Percentiles rank a stretch among this genome's conserved stretches.
phyloP scores from a whole-genome alignment of 2,329 filamentous ascomycete species.

The Calonectria crousiana region DNA sequence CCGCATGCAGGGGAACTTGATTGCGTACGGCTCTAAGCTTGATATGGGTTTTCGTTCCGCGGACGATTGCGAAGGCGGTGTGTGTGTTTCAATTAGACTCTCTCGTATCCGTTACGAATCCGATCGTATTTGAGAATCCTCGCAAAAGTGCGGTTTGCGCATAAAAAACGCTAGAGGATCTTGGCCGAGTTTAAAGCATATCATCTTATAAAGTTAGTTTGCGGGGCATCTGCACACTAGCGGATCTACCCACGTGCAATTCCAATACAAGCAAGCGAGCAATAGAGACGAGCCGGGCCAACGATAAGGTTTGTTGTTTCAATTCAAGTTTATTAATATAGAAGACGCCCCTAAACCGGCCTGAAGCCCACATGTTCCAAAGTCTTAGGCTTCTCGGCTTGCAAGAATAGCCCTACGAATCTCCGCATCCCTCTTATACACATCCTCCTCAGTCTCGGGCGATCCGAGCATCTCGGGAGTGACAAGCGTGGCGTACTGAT shows the following conservation, averaged over 20 bases:
- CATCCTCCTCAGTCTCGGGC: too few species aligned
- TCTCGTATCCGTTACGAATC: not conserved
- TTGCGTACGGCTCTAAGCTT: not conserved
- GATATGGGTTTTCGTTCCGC: not conserved
- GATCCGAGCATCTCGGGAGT: too few species aligned
- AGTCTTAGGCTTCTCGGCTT: too few species aligned
- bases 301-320: not conserved
- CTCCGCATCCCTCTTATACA: too few species aligned
- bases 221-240: not conserved
- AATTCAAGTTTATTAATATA: not conserved
- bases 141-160: not conserved
- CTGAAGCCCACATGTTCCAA: too few species aligned
- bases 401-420: too few species aligned
- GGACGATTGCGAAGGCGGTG: not conserved
- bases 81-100: not conserved
- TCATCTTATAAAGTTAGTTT: not conserved
- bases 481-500: not conserved
- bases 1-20: not conserved
- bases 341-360: too few species aligned
- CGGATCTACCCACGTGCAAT: not conserved
- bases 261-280: not conserved
- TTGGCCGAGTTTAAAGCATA: not conserved
- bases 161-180: not conserved
- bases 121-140: not conserved
- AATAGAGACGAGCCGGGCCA: not conserved